These are phyloP conservation scores for Aspergillus sclerotiicarbonarius DNA, from an alignment of 495 filamentous ascomycete species.

Conservation along the genomic window DNA sequence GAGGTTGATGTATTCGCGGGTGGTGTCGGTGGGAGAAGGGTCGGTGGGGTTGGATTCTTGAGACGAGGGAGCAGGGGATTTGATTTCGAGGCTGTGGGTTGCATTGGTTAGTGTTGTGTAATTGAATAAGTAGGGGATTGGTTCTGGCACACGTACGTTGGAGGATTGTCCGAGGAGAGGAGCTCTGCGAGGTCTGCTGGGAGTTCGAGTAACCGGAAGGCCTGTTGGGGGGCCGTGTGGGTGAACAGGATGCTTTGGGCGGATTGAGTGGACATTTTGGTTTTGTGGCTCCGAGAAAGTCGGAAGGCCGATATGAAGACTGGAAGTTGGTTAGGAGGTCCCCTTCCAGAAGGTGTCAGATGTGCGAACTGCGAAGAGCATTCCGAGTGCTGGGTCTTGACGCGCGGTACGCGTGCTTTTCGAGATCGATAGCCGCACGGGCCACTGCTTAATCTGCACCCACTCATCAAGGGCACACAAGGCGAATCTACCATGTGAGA, in stretches of 20 bases:
- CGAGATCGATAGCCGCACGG: constrained; percentile 31
- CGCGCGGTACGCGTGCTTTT: constrained; percentile 18
- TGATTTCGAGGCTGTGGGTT: constrained; percentile 60
- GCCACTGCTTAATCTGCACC: constrained; percentile 30
- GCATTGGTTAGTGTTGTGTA: not conserved
- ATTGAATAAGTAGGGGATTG: not conserved
- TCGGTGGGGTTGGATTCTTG: not conserved
- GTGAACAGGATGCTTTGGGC: constrained; percentile 61
- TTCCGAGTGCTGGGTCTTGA: not conserved
- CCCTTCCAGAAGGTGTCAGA: not conserved
- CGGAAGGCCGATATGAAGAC: too few relatives aligned
- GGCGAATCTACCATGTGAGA: too few relatives aligned
- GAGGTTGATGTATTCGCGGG: constrained; percentile 65
- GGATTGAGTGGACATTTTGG: constrained; percentile 58
- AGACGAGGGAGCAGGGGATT: constrained; percentile 37
- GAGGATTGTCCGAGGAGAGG: constrained; percentile 58
- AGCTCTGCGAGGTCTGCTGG: constrained; percentile 68
- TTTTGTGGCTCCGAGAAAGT: not conserved
- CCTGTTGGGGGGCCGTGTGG: constrained; percentile 57
- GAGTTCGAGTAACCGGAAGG: constrained; percentile 78
- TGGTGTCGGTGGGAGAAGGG: constrained; percentile 11
- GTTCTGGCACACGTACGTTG: constrained; percentile 48
- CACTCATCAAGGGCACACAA: too few relatives aligned
- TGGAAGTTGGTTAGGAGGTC: too few relatives aligned
- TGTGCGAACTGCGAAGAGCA: not conserved